These are phyloP conservation scores for Telfairia occidentalis DNA, from an alignment of 331 rosid species.

Conservation along the genomic window DNA sequence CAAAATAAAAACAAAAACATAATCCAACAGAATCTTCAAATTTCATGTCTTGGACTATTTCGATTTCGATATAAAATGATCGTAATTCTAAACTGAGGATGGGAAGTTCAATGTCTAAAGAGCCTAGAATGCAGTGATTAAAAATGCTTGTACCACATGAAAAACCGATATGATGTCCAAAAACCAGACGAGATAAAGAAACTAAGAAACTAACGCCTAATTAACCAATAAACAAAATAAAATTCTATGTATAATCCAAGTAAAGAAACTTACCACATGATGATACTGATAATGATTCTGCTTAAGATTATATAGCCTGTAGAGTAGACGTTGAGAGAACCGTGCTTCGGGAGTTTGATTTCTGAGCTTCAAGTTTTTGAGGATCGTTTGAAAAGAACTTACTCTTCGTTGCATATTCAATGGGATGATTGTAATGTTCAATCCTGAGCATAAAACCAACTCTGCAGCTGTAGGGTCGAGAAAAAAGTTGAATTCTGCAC, in stretches of 20 bases:
- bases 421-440: conserved; percentile 65
- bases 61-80: not conserved
- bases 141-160: not conserved
- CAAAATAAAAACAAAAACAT: not conserved
- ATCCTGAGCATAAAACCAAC: conserved; percentile 39
- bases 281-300: not conserved
- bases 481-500: conserved; percentile 80
- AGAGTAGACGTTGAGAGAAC: conserved; percentile 40
- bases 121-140: not conserved
- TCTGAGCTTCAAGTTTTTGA: conserved; percentile 15
- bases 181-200: not conserved
- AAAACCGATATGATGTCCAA: not conserved
- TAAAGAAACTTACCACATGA: conserved; percentile 10
- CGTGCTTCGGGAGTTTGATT: conserved; percentile 46
- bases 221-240: not conserved
- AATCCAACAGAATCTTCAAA: not conserved
- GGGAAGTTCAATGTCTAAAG: not conserved
- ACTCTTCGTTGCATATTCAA: conserved; percentile 44
- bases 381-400: conserved; percentile 32
- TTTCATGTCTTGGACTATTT: not conserved
- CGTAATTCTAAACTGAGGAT: not conserved
- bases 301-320: not conserved
- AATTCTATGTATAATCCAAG: not conserved
- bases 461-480: conserved; percentile 82
- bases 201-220: not conserved